Evolutionary conservation across 1,284 basidiomycete species (phyloP), one percentile per base, ranked within the genome.

Genomic region (Ustilago xerochloae): DNA sequence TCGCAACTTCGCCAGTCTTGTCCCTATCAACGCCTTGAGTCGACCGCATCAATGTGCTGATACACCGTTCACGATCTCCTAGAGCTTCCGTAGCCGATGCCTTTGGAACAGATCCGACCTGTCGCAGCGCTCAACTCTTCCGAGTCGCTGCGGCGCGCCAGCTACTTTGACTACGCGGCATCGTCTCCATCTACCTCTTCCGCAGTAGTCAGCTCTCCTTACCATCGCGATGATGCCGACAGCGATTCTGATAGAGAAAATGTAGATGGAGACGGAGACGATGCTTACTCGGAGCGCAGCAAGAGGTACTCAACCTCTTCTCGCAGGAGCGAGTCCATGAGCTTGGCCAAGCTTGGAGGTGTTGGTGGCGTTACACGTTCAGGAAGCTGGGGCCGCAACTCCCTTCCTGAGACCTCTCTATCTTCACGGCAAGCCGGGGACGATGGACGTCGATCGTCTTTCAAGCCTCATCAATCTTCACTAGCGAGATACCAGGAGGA

Each of bases 341-440:
- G 68, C 45, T 56, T 77, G 6, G 61, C 70, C 49, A 80, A 80
- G 63, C 65, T 78, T 22, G 78, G 76, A 26, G 78, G 77, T 41
- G 78, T 79, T 0, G 78, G 77, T 22, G 78, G 78, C 24, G 78
- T 80, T 18, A 79, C 74, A 3, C 75, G 78, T 24, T 80, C 78
- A 1, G 78, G 78, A 35, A 79, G 77, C 46, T 79, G 78, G 77
- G 69, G 76, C 16, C 65, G 57, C 51, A 67, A 54, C 52, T 65
- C 71, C 4, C 39, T 72, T 13, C 63, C 60, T 20, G 59, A 62
- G 20, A 22, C 29, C 10, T 72, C 63, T 22, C 57, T 45, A 16
- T 52, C 60, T 2, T 22, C 68, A 30, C 54, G 55, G 20, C 58
- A 38, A 12, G 8, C 57, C 8, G 51, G 36, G 9, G 57, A 64